A percentile compares a stretch with the other conserved stretches of the same genome.
Evolutionary conservation across 371 early-diverging fungal species (phyloP).

Genomic region (Batkoa obscura): DNA sequence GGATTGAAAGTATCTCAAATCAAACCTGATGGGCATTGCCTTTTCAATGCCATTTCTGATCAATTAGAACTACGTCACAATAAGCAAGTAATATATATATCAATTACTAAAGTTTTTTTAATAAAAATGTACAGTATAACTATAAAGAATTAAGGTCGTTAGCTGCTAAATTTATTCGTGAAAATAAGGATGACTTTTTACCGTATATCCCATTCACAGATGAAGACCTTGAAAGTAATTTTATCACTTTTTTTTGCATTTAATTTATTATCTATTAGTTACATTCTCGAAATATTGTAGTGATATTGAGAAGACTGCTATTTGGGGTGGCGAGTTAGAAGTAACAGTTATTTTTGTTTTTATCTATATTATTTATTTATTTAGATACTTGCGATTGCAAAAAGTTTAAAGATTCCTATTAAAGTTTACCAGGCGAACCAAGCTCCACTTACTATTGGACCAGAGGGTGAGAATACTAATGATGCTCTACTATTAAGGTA

Average conservation of each 20-base stretch:
- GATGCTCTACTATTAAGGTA: not conserved
- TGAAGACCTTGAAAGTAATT: not conserved
- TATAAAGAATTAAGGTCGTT: not conserved
- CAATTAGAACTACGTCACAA: not conserved
- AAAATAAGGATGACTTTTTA: constrained; percentile 2
- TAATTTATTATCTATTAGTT: not conserved
- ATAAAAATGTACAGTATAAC: not conserved
- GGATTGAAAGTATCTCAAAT: not conserved
- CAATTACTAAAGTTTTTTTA: not conserved
- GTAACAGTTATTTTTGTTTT: not conserved
- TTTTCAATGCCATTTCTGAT: constrained; percentile 2
- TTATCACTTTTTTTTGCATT: not conserved
- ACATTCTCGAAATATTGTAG: not conserved
- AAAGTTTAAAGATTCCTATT: not conserved
- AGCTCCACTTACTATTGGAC: not conserved
- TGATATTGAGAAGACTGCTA: not conserved
- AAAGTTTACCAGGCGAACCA: not conserved
- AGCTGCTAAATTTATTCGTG: not conserved
- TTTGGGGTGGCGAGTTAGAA: constrained; percentile 4
- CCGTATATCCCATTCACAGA: not conserved
- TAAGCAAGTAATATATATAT: not conserved
- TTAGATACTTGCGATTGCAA: constrained; percentile 2
- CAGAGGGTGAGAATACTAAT: not conserved
- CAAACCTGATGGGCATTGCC: constrained; percentile 3
- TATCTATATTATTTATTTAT: not conserved